Conservation (phyloP, 306 rosid species). For the Urtica urens region DNA sequence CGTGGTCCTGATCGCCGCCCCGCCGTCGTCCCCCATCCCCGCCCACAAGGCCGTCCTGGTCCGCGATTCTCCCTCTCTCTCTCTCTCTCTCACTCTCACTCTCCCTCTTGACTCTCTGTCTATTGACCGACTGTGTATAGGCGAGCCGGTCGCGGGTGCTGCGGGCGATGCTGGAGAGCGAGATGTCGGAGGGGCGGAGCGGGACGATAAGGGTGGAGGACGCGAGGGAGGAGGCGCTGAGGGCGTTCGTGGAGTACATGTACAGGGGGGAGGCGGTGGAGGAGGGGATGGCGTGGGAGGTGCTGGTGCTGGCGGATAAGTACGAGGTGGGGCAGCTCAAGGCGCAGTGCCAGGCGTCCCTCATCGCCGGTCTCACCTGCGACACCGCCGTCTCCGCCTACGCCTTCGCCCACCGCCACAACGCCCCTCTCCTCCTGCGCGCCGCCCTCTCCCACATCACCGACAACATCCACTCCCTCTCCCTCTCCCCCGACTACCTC, state of each 20-base stretch:
- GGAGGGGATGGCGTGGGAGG: constrained; percentile 58
- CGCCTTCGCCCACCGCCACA: constrained; percentile 64
- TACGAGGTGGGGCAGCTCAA: constrained; percentile 77
- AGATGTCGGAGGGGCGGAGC: constrained; percentile 76
- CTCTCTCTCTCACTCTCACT: background rate
- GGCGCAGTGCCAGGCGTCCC: constrained; percentile 50
- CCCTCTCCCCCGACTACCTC: constrained; percentile 42
- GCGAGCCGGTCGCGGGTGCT: constrained; percentile 74
- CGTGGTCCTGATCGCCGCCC: constrained; percentile 41
- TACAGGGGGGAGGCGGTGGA: constrained; percentile 80
- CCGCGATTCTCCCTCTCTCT: constrained; percentile 12
- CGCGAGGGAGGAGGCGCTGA: constrained; percentile 57
- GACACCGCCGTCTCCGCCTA: constrained; percentile 47
- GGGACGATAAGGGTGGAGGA: constrained; percentile 68
- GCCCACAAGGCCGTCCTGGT: constrained; percentile 84
- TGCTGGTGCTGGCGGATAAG: constrained; percentile 60
- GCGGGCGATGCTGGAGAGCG: constrained; percentile 75
- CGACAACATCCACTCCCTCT: constrained; percentile 56
- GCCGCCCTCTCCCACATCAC: constrained; percentile 46
- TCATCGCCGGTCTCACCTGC: constrained; percentile 53
- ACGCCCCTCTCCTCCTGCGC: constrained; percentile 44
- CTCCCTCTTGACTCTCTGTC: background rate
- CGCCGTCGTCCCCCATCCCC: constrained; percentile 31
- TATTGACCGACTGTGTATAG: constrained; percentile 21
- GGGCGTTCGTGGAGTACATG: constrained; percentile 55